phyloP scores from a whole-genome alignment of 257 asterid species.

The Ilex aquifolium region DNA sequence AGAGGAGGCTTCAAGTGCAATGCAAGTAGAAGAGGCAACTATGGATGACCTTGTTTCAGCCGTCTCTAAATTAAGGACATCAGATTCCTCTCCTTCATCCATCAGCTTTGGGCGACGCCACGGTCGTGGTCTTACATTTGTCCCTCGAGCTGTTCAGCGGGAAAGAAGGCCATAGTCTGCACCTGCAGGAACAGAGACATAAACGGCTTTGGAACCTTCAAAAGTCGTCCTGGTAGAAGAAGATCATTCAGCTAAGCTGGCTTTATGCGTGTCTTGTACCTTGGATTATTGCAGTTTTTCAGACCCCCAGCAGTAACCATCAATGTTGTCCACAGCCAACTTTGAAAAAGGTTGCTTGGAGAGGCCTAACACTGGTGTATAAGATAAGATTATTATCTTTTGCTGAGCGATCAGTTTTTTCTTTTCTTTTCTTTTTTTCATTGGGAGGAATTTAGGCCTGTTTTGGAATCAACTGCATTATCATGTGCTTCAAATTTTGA shows the following conservation, averaged over 20 bases:
- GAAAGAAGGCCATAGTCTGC: conserved; percentile 34
- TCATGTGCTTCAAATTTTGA: too few species aligned
- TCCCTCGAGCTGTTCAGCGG: conserved; percentile 62
- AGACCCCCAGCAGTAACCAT: too few species aligned
- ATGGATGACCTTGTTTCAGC: conserved; percentile 71
- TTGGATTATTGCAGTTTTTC: too few species aligned
- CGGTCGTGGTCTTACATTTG: conserved; percentile 58
- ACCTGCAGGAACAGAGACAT: conserved; percentile 15
- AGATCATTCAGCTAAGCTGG: not conserved
- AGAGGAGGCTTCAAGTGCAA: conserved; percentile 42
- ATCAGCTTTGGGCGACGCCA: conserved; percentile 81
- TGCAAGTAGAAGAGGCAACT: conserved; percentile 73
- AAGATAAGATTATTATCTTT: too few species aligned
- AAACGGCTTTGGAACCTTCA: not conserved
- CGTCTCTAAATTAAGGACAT: conserved; percentile 74
- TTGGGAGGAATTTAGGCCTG: too few species aligned
- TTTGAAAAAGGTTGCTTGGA: too few species aligned
- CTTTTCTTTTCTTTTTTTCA: too few species aligned
- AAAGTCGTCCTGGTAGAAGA: too few species aligned
- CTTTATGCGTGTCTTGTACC: not conserved
- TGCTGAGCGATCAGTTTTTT: too few species aligned
- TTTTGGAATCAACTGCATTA: too few species aligned
- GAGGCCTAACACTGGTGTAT: not conserved
- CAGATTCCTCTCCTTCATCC: conserved; percentile 61
- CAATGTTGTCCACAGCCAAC: too few species aligned